phyloP scores from a whole-genome alignment of 208 protist species.

The Trypanosoma caninum region DNA sequence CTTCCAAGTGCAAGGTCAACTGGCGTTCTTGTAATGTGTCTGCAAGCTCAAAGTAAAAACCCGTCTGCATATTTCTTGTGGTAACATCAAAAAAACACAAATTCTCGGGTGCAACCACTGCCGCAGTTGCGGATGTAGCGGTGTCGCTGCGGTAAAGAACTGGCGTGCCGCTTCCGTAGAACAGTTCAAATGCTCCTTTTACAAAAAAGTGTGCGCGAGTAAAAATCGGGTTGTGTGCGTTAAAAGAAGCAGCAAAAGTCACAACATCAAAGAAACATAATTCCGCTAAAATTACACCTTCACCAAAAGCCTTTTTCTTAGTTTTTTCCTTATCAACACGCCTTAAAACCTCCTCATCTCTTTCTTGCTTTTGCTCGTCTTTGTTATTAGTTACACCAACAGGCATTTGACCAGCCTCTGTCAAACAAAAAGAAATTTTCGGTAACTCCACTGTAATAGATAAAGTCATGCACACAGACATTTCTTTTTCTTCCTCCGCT shows the following conservation, averaged over 20 bases:
- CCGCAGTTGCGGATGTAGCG: neutral
- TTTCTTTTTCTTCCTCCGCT: neutral
- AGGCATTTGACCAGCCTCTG: constrained; percentile 1
- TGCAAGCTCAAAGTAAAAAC: constrained; percentile 6
- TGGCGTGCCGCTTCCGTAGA: constrained; percentile 13
- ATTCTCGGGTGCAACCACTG: too few relatives aligned
- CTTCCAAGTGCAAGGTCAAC: constrained; percentile 8
- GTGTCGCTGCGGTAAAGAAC: constrained; percentile 5
- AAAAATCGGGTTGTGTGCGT: neutral
- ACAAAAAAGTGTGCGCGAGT: constrained; percentile 3
- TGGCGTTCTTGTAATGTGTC: constrained; percentile 7
- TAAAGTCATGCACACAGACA: neutral
- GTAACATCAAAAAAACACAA: neutral
- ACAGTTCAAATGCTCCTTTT: constrained; percentile 20
- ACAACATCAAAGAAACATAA: constrained; percentile 9
- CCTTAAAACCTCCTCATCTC: neutral
- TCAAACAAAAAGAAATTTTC: constrained; percentile 6
- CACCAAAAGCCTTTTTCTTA: neutral
- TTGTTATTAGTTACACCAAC: neutral
- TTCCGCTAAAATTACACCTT: neutral
- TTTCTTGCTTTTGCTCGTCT: neutral
- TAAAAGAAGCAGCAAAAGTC: neutral
- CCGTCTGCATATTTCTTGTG: neutral
- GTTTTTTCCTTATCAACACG: neutral
- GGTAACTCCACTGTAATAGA: constrained; percentile 3